Evolutionary conservation across 202 grass and related monocot genomes (phyloP), one percentile per base, ranked within the genome.

Genomic region (Setaria viridis): DNA sequence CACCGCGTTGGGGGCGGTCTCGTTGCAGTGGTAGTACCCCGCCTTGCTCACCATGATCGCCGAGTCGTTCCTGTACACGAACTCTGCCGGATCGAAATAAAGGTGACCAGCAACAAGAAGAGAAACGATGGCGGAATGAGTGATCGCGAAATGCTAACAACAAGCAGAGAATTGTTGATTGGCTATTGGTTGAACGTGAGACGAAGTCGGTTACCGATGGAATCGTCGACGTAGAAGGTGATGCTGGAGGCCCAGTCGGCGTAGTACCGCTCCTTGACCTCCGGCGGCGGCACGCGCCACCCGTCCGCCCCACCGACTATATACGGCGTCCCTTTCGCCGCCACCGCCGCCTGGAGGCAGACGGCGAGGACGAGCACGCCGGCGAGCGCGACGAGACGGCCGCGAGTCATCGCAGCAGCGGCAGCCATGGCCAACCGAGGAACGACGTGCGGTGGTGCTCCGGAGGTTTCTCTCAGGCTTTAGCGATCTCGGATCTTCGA

Each of bases 1-100:
- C 85, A 48, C 55, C 29, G 72, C n/a, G 2, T 17, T 60, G 42
- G 9, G 58, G 25, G 6, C 11, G 1, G 64, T 90, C 80, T 85
- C 83, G 77, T 93, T 98, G 95, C 95, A 98, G 78, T 98, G 95
- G 87, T 93, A 98, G 82, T 95, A 98, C 3, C 83, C 89, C 2
- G 65, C 60, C 86, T 93, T 98, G 58, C 66, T 83, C 68, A 89
- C 91, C 70, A 50, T 62, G 16, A 94, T 68, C 72, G 90, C 93
- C 57, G 95, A 84, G 84, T 95, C 91, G 80, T 95, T 95, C 91
- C 62, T 92, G 93, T 92, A 95, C 85, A 81, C 76, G 74, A 98
- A 98, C 80, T 90, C 95, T 98, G 13, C 48, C 12, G 13, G 12
- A 4, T 4, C 11, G 48, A 49, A 15, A 1, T 46, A 10, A 46